phyloP scores from a whole-genome alignment of 805 yeast genomes.

The Cyberlindnera americana region DNA sequence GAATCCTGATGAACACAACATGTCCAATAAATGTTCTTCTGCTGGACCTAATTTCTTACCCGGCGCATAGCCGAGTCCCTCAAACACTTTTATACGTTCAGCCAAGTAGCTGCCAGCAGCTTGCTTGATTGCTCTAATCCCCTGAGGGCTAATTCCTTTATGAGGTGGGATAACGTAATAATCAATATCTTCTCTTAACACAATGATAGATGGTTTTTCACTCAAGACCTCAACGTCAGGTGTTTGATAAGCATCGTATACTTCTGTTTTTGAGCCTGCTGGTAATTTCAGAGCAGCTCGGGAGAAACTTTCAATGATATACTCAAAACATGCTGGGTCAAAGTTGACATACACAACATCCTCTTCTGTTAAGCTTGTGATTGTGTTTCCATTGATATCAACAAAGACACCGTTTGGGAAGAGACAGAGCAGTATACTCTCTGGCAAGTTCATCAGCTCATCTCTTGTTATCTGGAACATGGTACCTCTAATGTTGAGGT shows the following conservation, averaged over 20 bases:
- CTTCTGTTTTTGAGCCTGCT: conserved; percentile 35
- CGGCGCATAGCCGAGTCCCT: conserved; percentile 66
- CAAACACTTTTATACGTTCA: conserved; percentile 59
- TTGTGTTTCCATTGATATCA: conserved; percentile 71
- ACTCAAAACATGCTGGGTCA: conserved; percentile 81
- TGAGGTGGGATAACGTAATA: conserved; percentile 84
- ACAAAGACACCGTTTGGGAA: conserved; percentile 89
- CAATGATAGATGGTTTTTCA: conserved; percentile 86
- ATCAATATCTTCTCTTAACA: conserved; percentile 89
- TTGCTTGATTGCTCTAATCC: conserved; percentile 65
- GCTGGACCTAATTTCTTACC: conserved; percentile 73
- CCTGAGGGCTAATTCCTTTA: conserved; percentile 49
- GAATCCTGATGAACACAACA: conserved; percentile 91
- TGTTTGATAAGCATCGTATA: conserved; percentile 33
- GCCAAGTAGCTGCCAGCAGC: conserved; percentile 69
- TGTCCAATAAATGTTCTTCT: conserved; percentile 89
- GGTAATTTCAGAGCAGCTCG: conserved; percentile 62
- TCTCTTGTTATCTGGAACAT: conserved; percentile 78
- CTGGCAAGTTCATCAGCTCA: conserved; percentile 89
- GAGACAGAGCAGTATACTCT: conserved; percentile 77
- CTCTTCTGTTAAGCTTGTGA: conserved; percentile 72
- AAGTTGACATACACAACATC: conserved; percentile 82
- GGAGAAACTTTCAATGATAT: conserved; percentile 69
- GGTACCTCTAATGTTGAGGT: conserved; percentile 72
- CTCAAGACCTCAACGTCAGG: conserved; percentile 65